A percentile compares a stretch with the other conserved stretches of the same genome.
Evolutionary conservation across 495 filamentous ascomycete species (phyloP).

Genomic region (Jackrogersella minutella): DNA sequence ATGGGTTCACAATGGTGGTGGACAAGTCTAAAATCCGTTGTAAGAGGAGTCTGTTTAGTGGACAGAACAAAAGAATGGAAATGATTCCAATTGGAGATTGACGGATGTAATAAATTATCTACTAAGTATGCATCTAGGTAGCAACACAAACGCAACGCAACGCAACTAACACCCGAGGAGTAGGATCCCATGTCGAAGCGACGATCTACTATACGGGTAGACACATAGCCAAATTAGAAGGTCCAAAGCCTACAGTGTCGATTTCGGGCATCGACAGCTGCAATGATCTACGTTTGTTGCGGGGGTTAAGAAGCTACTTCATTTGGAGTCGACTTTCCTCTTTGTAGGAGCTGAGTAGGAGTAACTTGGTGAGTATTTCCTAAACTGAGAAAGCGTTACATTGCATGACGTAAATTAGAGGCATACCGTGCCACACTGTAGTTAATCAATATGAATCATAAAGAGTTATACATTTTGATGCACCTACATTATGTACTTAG

Average conservation of each 20-base stretch:
- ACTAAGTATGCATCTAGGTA: not conserved
- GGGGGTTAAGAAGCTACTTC: constrained; percentile 32
- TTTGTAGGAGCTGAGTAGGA: not conserved
- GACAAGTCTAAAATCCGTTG: not conserved
- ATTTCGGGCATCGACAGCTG: not conserved
- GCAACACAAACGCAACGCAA: too few species aligned
- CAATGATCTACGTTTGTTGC: constrained; percentile 18
- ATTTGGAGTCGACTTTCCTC: not conserved
- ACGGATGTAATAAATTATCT: not conserved
- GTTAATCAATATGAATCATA: constrained; percentile 1
- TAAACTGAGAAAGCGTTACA: constrained; percentile 5
- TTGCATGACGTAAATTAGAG: constrained; percentile 14
- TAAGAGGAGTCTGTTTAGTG: constrained; percentile 3
- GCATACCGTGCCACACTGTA: constrained; percentile 14
- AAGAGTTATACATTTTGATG: too few species aligned
- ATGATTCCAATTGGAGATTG: constrained; percentile 11
- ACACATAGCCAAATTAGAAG: not conserved
- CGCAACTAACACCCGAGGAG: not conserved
- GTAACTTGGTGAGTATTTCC: not conserved
- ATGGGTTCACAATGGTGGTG: not conserved
- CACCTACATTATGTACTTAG: too few species aligned
- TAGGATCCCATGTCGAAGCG: constrained; percentile 7
- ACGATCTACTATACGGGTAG: not conserved
- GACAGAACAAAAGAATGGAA: not conserved
- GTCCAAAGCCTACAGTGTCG: constrained; percentile 16